These are phyloP conservation scores for Clitocybe nebularis DNA, from an alignment of 1,284 basidiomycete genomes.

Conservation along the genomic window DNA sequence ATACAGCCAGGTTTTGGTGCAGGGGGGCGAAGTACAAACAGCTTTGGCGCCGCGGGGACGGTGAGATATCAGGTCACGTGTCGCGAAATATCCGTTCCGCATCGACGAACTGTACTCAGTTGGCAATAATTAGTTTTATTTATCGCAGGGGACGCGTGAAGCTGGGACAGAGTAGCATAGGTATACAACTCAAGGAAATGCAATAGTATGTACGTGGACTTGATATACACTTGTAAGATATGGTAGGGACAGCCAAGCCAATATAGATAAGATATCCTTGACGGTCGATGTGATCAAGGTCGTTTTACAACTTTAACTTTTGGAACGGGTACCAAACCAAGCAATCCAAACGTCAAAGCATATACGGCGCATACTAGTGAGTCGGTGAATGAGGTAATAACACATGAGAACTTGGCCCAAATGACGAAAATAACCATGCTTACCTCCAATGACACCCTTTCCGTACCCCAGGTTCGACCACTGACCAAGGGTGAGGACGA, in stretches of 20 bases:
- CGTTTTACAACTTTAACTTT: slow-evolving; percentile 36
- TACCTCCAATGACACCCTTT: slow-evolving; percentile 61
- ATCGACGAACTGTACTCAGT: too few species aligned
- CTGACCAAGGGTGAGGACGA: slow-evolving; percentile 56
- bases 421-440: slow-evolving; percentile 16
- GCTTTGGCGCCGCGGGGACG: too few species aligned
- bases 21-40: too few species aligned
- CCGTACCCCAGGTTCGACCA: slow-evolving; percentile 64
- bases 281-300: not conserved
- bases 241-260: slow-evolving; percentile 1
- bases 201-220: slow-evolving; percentile 8
- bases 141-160: too few species aligned
- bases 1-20: too few species aligned
- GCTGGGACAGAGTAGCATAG: not conserved
- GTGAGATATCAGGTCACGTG: too few species aligned
- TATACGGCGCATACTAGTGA: slow-evolving; percentile 60
- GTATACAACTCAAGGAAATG: not conserved
- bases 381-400: not conserved
- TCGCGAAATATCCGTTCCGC: too few species aligned
- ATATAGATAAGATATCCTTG: slow-evolving; percentile 1
- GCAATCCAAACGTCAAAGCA: slow-evolving; percentile 61
- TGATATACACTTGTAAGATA: slow-evolving; percentile 6
- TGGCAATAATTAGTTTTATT: too few species aligned
- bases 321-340: slow-evolving; percentile 66
- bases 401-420: slow-evolving; percentile 7